Evolutionary conservation across 345 rosid species (phyloP).

Genomic region (Salix suchowensis): DNA sequence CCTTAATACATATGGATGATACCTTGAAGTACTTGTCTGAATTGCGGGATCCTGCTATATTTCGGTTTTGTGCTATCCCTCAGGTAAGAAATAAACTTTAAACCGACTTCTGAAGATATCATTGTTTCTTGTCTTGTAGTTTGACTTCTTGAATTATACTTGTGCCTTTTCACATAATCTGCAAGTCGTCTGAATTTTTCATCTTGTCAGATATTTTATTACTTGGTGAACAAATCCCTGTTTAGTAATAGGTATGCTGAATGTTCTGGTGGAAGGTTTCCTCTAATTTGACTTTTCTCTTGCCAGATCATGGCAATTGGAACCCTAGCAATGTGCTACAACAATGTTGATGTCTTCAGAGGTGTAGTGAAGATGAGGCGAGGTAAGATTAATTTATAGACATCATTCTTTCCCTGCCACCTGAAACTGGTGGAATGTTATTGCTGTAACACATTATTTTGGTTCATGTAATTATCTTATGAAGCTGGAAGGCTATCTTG

Average conservation of each 20-base stretch:
- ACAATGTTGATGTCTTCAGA: slow-evolving; percentile 86
- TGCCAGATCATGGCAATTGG: slow-evolving; percentile 93
- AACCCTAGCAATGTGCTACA: slow-evolving; percentile 84
- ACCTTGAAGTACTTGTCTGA: slow-evolving; percentile 70
- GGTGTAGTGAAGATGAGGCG: slow-evolving; percentile 96
- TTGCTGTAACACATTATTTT: not conserved
- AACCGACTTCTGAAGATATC: not conserved
- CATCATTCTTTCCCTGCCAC: not conserved
- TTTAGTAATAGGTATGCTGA: not conserved
- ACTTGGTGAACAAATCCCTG: not conserved
- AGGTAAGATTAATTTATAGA: slow-evolving; percentile 45
- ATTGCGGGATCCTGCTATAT: slow-evolving; percentile 62
- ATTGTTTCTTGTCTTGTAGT: not conserved
- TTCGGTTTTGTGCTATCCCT: slow-evolving; percentile 91
- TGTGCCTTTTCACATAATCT: not conserved
- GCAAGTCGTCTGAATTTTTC: not conserved
- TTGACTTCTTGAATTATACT: not conserved
- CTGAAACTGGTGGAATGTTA: not conserved
- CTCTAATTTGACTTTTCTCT: slow-evolving; percentile 25
- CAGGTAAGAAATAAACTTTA: slow-evolving; percentile 31
- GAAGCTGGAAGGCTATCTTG: not conserved
- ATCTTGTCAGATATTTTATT: not conserved
- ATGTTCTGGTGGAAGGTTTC: not conserved
- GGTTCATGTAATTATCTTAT: not conserved
- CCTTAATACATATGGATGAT: slow-evolving; percentile 68